Conservation (phyloP, 2,329 filamentous ascomycete species). For the Aspergillus felis region DNA sequence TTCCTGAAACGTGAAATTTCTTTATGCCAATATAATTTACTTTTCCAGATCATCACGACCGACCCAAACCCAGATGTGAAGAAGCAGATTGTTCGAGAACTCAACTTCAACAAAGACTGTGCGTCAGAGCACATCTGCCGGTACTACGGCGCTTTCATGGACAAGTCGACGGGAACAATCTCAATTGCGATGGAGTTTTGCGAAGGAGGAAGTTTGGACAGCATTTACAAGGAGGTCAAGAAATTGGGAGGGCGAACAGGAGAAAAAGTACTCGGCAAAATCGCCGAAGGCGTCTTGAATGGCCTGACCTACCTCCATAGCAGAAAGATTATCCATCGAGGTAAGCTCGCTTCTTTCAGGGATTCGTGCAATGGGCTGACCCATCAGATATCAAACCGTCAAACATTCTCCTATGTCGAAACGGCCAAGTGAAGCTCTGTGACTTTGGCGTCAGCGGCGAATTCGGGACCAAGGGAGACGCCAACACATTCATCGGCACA, state of each 20-base stretch:
- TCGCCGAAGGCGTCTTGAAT: slow-evolving; percentile 89
- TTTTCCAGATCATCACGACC: slow-evolving; percentile 82
- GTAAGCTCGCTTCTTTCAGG: slow-evolving; percentile 27
- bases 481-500: slow-evolving; percentile 97
- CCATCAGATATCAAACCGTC: slow-evolving; percentile 85
- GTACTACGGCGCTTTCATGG: slow-evolving; percentile 96
- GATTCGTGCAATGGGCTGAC: not conserved
- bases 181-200: slow-evolving; percentile 99
- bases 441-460: slow-evolving; percentile 98
- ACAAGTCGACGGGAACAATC: slow-evolving; percentile 92
- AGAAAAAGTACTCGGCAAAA: slow-evolving; percentile 95
- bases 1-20: not conserved
- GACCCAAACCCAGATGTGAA: slow-evolving; percentile 97
- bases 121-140: slow-evolving; percentile 93
- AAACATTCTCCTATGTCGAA: slow-evolving; percentile 89
- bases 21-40: slow-evolving; percentile 15
- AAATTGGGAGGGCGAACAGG: slow-evolving; percentile 90
- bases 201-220: slow-evolving; percentile 92
- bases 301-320: slow-evolving; percentile 93
- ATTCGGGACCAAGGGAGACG: slow-evolving; percentile 97
- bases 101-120: slow-evolving; percentile 97
- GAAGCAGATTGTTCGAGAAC: slow-evolving; percentile 93
- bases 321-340: slow-evolving; percentile 93
- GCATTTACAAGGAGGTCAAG: slow-evolving; percentile 96
- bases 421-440: slow-evolving; percentile 93